Evolutionary conservation across 805 yeast genomes (phyloP).

Genomic region (Metschnikowia santaceciliae): DNA sequence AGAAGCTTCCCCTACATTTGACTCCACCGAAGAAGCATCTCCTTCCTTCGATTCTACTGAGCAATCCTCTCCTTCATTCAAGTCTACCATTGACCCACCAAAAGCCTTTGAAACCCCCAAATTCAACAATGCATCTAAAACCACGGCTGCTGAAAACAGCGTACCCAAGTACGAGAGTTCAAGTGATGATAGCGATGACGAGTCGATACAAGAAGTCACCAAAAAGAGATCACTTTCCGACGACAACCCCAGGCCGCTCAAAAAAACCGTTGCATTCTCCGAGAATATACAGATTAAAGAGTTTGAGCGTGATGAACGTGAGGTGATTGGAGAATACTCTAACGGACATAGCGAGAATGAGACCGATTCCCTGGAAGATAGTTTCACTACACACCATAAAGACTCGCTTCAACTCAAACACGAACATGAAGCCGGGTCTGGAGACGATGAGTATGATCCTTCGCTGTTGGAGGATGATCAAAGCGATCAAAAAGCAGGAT

Average conservation of each 20-base stretch:
- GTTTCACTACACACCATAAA: conserved; percentile 26
- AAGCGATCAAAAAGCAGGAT: conserved; percentile 10
- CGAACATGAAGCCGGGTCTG: conserved; percentile 7
- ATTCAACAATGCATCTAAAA: neutral
- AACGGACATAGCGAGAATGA: conserved; percentile 14
- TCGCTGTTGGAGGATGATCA: neutral
- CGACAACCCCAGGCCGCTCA: conserved; percentile 13
- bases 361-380: conserved; percentile 11
- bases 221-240: conserved; percentile 3
- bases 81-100: neutral
- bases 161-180: conserved; percentile 18
- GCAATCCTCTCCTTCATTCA: neutral
- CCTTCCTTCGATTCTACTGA: conserved; percentile 9
- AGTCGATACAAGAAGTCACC: neutral
- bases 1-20: neutral
- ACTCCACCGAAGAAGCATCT: conserved; percentile 6
- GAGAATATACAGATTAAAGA: conserved; percentile 42
- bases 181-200: conserved; percentile 17
- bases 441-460: conserved; percentile 11
- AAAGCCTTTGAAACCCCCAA: neutral
- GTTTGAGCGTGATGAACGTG: conserved; percentile 35
- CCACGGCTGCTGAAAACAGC: neutral
- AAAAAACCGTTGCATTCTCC: conserved; percentile 37
- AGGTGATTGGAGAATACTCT: conserved; percentile 14
- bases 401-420: conserved; percentile 32